Conservation (phyloP, 2,329 filamentous ascomycete genomes). For the Furcasterigmium sp. region DNA sequence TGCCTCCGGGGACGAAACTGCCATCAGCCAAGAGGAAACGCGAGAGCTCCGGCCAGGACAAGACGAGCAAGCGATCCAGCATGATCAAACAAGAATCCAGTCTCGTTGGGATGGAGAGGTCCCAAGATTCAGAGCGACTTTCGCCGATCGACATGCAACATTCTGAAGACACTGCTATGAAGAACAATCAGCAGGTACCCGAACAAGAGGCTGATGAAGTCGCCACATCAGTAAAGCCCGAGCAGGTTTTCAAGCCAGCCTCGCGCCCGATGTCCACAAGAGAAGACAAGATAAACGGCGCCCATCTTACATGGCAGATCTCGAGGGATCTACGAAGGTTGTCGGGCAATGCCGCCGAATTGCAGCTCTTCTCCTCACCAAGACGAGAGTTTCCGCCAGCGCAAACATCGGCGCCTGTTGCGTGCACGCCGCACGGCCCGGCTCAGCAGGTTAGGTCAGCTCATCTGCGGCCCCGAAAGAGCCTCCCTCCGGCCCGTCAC, state of each 20-base stretch:
- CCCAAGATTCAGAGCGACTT: too few relatives aligned
- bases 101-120: not conserved
- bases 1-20: slow-evolving; percentile 35
- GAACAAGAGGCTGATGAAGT: too few relatives aligned
- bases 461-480: too few relatives aligned
- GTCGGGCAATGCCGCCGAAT: slow-evolving; percentile 17
- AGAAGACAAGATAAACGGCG: slow-evolving; percentile 40
- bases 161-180: too few relatives aligned
- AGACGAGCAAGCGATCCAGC: slow-evolving; percentile 10
- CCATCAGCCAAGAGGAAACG: slow-evolving; percentile 36
- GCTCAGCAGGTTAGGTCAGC: too few relatives aligned
- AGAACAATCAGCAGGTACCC: too few relatives aligned
- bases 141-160: too few relatives aligned
- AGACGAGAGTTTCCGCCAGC: slow-evolving; percentile 5
- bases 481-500: too few relatives aligned
- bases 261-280: slow-evolving; percentile 36
- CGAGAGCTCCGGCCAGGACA: slow-evolving; percentile 18
- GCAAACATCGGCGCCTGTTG: too few relatives aligned
- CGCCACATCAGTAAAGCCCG: not conserved
- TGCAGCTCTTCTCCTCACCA: slow-evolving; percentile 8
- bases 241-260: slow-evolving; percentile 11
- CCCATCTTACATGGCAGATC: slow-evolving; percentile 39
- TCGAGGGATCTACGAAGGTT: slow-evolving; percentile 30
- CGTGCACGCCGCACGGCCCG: not conserved
- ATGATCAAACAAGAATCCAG: not conserved